Conservation (phyloP, 345 rosid genomes). For the Cardamine resedifolia region DNA sequence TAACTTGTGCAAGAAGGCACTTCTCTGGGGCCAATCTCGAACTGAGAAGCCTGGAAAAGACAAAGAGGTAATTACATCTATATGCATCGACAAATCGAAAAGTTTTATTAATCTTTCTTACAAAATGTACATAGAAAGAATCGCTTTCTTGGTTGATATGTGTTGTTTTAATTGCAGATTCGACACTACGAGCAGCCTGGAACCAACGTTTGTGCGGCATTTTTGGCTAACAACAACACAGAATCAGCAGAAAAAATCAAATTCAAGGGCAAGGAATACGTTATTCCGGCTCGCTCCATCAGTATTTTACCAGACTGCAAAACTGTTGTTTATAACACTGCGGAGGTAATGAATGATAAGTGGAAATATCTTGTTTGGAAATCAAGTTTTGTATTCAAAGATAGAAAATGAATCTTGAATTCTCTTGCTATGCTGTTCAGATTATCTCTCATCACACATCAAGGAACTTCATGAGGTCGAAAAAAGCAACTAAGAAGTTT, state of each 20-base stretch:
- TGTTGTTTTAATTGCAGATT: constrained; percentile 43
- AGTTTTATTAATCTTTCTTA: constrained; percentile 33
- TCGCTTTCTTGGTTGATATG: not conserved
- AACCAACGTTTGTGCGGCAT: constrained; percentile 65
- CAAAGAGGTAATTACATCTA: constrained; percentile 50
- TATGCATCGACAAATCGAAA: constrained; percentile 25
- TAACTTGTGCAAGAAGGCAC: constrained; percentile 64
- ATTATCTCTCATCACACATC: constrained; percentile 68
- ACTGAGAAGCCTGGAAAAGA: constrained; percentile 37
- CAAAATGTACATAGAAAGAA: not conserved
- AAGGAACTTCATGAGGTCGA: constrained; percentile 56
- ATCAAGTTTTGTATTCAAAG: not conserved
- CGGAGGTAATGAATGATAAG: constrained; percentile 10
- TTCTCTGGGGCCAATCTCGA: constrained; percentile 57
- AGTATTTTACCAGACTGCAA: constrained; percentile 92
- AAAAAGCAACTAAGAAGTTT: constrained; percentile 51
- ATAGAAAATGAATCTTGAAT: not conserved
- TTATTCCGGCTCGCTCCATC: constrained; percentile 65
- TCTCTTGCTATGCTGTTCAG: constrained; percentile 34
- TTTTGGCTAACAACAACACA: constrained; percentile 74
- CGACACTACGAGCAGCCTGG: constrained; percentile 56
- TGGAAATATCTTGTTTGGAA: not conserved
- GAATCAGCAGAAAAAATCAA: constrained; percentile 33
- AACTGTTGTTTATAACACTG: constrained; percentile 68
- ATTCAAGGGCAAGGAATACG: constrained; percentile 57